Conservation (phyloP, 495 filamentous ascomycete genomes). For the Talaromyces wortmannii region DNA sequence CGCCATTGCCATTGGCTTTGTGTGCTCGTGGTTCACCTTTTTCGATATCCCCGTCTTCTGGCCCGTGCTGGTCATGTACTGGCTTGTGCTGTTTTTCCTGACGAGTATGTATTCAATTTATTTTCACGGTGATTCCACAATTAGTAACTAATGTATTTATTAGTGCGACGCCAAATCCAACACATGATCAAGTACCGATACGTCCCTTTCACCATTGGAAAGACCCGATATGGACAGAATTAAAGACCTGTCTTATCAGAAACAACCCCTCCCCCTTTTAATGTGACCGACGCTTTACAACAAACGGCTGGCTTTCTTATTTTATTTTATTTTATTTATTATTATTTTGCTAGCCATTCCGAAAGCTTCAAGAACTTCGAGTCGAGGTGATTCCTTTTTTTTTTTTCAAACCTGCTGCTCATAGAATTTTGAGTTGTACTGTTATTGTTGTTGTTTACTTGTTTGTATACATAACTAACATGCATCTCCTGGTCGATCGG, state of each 20-base stretch:
- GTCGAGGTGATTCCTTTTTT: too few relatives aligned
- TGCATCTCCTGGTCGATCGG: too few relatives aligned
- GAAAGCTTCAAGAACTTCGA: too few relatives aligned
- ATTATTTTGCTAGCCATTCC: too few relatives aligned
- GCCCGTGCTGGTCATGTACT: slow-evolving; percentile 97
- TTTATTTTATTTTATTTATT: too few relatives aligned
- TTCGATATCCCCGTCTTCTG: slow-evolving; percentile 98
- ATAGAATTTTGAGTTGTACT: too few relatives aligned
- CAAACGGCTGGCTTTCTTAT: background rate
- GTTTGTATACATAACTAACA: too few relatives aligned
- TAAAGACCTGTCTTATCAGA: background rate
- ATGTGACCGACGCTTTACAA: background rate
- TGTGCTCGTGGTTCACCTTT: slow-evolving; percentile 85
- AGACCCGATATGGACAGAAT: slow-evolving; percentile 61
- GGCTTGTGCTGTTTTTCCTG: slow-evolving; percentile 89
- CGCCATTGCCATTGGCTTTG: slow-evolving; percentile 75
- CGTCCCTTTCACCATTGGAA: slow-evolving; percentile 90
- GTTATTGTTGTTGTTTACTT: too few relatives aligned
- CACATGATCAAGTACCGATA: slow-evolving; percentile 99
- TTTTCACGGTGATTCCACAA: too few relatives aligned
- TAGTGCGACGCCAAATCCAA: slow-evolving; percentile 97
- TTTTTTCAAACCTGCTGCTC: too few relatives aligned
- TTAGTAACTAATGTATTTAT: background rate
- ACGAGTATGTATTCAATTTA: slow-evolving; percentile 61
- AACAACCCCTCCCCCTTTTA: background rate